These are phyloP conservation scores for Colletotrichum scovillei DNA, from an alignment of 2,329 filamentous ascomycete genomes.

Conservation along the genomic window DNA sequence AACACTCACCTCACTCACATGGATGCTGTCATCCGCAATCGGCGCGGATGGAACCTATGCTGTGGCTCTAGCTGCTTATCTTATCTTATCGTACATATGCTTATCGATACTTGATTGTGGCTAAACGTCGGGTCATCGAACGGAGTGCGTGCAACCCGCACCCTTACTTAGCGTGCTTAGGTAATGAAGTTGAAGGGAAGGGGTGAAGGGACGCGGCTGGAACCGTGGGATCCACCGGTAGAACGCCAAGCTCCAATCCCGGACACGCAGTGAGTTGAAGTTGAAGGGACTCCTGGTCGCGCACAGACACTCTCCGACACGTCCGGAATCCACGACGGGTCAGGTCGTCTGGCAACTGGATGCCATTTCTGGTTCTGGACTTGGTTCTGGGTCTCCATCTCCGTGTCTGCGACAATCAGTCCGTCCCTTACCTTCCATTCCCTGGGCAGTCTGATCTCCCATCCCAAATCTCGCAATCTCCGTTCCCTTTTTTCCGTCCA, in stretches of 20 bases:
- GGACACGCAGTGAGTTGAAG: constrained; percentile 5
- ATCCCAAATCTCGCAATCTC: constrained; percentile 1
- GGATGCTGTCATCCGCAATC: not conserved
- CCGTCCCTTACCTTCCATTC: not conserved
- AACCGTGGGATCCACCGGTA: not conserved
- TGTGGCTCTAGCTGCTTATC: not conserved
- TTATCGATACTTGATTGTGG: not conserved
- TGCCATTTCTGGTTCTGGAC: not conserved
- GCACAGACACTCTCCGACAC: constrained; percentile 13
- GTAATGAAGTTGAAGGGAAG: no score
- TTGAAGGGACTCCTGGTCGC: not conserved
- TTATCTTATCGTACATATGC: not conserved
- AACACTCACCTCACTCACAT: not conserved
- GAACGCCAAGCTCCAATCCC: constrained; percentile 13
- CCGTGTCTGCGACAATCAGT: not conserved
- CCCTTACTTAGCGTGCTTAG: no score
- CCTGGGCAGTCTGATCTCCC: constrained; percentile 17
- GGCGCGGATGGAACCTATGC: not conserved
- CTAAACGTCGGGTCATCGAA: not conserved
- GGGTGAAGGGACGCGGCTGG: no score
- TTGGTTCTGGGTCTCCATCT: not conserved
- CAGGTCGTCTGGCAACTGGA: not conserved
- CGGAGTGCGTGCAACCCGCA: no score
- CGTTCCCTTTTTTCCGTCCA: not conserved
- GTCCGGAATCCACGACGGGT: constrained; percentile 1